These are phyloP conservation scores for Hirschioporus abietinus DNA, from an alignment of 768 basidiomycete species.

Conservation along the genomic window DNA sequence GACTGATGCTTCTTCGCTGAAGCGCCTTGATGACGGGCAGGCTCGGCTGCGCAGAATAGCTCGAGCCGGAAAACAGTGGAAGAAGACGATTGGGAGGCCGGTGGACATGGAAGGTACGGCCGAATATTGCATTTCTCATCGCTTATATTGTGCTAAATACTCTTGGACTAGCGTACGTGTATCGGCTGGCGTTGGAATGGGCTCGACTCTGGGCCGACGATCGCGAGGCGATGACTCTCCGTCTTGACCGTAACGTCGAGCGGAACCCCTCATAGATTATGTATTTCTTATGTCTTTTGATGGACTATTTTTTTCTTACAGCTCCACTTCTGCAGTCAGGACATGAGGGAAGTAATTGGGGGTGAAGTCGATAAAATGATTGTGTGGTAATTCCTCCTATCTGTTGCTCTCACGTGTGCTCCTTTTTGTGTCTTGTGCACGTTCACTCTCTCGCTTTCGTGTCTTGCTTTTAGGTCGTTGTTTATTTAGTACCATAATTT, in stretches of 20 bases:
- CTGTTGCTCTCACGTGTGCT: neutral
- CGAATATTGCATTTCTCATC: conserved; percentile 20
- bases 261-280: conserved; percentile 9
- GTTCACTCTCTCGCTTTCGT: neutral
- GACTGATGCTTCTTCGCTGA: conserved; percentile 29
- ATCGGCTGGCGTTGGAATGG: conserved; percentile 84
- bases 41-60: conserved; percentile 75
- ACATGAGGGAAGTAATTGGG: neutral
- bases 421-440: neutral
- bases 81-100: conserved; percentile 71
- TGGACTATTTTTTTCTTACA: neutral
- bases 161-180: conserved; percentile 63
- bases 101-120: conserved; percentile 86
- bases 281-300: conserved; percentile 13
- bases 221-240: conserved; percentile 58
- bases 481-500: neutral
- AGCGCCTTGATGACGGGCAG: conserved; percentile 56
- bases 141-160: neutral
- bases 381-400: neutral
- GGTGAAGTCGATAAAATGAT: conserved; percentile 1
- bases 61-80: conserved; percentile 91
- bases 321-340: neutral
- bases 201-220: conserved; percentile 82
- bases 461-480: neutral
- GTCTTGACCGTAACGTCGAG: neutral